Conservation (phyloP, 441 rosid genomes). For the Raphanus hybrid region DNA sequence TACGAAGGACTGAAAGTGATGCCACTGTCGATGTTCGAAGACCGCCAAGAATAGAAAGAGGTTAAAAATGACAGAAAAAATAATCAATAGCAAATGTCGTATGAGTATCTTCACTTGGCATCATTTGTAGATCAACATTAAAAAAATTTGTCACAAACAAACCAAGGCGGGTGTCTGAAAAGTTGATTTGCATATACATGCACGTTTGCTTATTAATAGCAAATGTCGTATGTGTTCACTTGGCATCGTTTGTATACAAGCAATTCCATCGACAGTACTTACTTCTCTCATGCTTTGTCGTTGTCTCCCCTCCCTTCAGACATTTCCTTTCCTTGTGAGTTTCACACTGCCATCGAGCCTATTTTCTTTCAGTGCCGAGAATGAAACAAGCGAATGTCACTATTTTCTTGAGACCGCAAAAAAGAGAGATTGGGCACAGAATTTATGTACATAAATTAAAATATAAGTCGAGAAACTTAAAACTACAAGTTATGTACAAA, state of each 20-base stretch:
- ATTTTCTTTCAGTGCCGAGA: neutral
- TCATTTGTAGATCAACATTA: constrained; percentile 20
- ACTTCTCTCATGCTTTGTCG: too few relatives aligned
- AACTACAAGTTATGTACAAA: constrained; percentile 30
- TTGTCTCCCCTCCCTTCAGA: too few relatives aligned
- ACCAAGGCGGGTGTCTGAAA: constrained; percentile 7
- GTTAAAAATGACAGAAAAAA: constrained; percentile 1
- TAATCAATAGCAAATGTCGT: constrained; percentile 7
- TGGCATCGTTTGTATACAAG: too few relatives aligned
- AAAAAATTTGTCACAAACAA: constrained; percentile 7
- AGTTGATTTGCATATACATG: constrained; percentile 4
- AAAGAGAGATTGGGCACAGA: neutral
- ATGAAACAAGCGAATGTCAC: neutral
- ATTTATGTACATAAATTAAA: neutral
- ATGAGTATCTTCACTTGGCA: constrained; percentile 16
- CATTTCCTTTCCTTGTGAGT: too few relatives aligned
- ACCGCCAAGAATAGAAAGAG: constrained; percentile 43
- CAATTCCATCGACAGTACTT: too few relatives aligned
- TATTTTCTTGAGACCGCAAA: neutral
- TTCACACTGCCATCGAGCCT: too few relatives aligned
- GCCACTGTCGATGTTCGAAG: constrained; percentile 37
- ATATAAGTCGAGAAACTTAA: neutral
- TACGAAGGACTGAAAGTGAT: constrained; percentile 40
- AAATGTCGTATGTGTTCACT: too few relatives aligned
- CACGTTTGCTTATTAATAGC: neutral